A percentile compares a stretch with the other conserved stretches of the same genome.
Conservation (phyloP, 805 yeast species). For the Kluyveromyces dobzhanskii region DNA sequence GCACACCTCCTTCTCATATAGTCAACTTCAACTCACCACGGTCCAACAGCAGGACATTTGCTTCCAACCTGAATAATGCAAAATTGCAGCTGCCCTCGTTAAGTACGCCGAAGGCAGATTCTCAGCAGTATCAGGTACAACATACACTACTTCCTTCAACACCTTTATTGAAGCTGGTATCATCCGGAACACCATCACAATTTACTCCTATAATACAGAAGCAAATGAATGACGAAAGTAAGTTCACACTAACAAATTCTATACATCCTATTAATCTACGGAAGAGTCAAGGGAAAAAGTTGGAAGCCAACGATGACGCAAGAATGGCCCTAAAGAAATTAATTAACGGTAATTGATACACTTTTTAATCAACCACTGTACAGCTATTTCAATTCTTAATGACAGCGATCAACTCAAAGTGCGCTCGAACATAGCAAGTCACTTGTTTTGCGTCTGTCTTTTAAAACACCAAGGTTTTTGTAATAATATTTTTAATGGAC, state of each 20-base stretch:
- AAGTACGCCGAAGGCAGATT: neutral
- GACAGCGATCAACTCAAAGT: no score
- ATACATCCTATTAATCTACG: slow-evolving; percentile 5
- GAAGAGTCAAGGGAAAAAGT: slow-evolving; percentile 5
- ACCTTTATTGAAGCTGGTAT: slow-evolving; percentile 9
- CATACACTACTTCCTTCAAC: slow-evolving; percentile 12
- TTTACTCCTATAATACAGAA: slow-evolving; percentile 28
- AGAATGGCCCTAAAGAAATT: slow-evolving; percentile 23
- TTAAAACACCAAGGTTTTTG: no score
- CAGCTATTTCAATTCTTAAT: no score
- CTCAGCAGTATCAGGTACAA: neutral
- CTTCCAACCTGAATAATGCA: neutral
- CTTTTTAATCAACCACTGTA: no score
- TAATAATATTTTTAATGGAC: slow-evolving; percentile 1
- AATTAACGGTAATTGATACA: slow-evolving; percentile 14
- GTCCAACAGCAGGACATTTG: slow-evolving; percentile 8
- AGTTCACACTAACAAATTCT: neutral
- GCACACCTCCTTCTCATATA: slow-evolving; percentile 25
- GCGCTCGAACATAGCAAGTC: no score
- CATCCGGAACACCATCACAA: slow-evolving; percentile 5
- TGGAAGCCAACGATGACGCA: slow-evolving; percentile 23
- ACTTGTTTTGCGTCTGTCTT: no score
- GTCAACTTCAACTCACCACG: slow-evolving; percentile 22
- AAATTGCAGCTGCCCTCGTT: slow-evolving; percentile 1
- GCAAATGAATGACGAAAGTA: slow-evolving; percentile 25